phyloP scores from a whole-genome alignment of 352 stramenopile species.

The Salisapilia sapeloensis region DNA sequence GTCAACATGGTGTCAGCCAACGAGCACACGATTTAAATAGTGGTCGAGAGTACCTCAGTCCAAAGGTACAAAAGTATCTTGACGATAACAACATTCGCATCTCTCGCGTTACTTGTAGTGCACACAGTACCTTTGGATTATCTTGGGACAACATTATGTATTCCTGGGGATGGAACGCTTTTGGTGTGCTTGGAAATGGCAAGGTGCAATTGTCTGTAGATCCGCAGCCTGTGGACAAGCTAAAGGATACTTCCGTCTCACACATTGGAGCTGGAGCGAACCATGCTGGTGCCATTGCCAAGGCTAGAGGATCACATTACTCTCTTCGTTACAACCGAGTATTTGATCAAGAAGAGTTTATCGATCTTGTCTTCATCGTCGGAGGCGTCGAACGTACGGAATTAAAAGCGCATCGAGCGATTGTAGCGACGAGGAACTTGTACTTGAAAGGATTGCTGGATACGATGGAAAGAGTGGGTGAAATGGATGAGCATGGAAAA shows the following conservation, averaged over 20 bases:
- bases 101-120: slow-evolving; percentile 29
- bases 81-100: slow-evolving; percentile 13
- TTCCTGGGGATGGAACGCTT: slow-evolving; percentile 81
- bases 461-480: background rate
- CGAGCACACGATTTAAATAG: slow-evolving; percentile 53
- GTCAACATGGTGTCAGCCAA: slow-evolving; percentile 51
- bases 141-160: slow-evolving; percentile 33
- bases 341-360: slow-evolving; percentile 25
- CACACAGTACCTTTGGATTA: slow-evolving; percentile 58
- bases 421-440: slow-evolving; percentile 34
- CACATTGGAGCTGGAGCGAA: slow-evolving; percentile 51
- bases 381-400: slow-evolving; percentile 6
- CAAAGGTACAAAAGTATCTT: slow-evolving; percentile 34
- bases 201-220: slow-evolving; percentile 57
- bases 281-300: slow-evolving; percentile 35
- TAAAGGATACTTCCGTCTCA: slow-evolving; percentile 36
- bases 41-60: slow-evolving; percentile 59
- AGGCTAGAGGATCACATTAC: slow-evolving; percentile 36
- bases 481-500: slow-evolving; percentile 2
- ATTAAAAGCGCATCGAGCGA: slow-evolving; percentile 24
- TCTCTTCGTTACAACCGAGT: slow-evolving; percentile 41
- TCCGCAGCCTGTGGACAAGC: slow-evolving; percentile 34
- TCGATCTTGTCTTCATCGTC: slow-evolving; percentile 33
- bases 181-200: slow-evolving; percentile 52
- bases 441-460: slow-evolving; percentile 42